Percentiles rank a stretch among this genome's conserved stretches.
Conservation (phyloP, 305 asterid species). For the Lippia alba region DNA sequence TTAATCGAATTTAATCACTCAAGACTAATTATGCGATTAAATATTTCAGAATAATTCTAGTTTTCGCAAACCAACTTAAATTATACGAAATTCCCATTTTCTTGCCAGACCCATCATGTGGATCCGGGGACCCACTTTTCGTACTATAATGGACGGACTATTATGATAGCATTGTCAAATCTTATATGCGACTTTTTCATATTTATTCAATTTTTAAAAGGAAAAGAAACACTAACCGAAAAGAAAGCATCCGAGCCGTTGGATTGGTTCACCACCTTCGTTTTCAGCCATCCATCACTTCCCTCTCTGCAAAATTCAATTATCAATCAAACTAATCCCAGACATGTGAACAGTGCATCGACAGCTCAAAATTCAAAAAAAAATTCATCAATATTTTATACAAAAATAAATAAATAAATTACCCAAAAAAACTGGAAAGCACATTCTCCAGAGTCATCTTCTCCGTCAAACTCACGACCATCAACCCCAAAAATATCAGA, state of each 20-base stretch:
- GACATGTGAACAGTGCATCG: conserved; percentile 4
- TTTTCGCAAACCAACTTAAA: neutral
- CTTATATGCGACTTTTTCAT: neutral
- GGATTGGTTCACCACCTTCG: conserved; percentile 40
- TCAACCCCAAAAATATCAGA: conserved; percentile 67
- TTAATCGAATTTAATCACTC: no score
- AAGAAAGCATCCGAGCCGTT: conserved; percentile 63
- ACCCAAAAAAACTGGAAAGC: conserved; percentile 53
- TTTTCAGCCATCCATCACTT: conserved; percentile 52
- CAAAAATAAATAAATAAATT: neutral
- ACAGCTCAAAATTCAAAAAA: conserved; percentile 1
- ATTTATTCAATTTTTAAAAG: neutral
- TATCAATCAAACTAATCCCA: conserved; percentile 13
- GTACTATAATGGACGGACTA: neutral
- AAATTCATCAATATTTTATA: neutral
- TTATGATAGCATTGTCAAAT: neutral
- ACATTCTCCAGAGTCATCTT: conserved; percentile 53
- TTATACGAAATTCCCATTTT: neutral
- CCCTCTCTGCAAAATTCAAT: conserved; percentile 44
- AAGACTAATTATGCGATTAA: no score
- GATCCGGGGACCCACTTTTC: conserved; percentile 25
- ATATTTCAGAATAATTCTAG: neutral
- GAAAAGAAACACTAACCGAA: conserved; percentile 46
- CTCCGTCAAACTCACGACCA: conserved; percentile 69
- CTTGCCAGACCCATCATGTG: conserved; percentile 17